Evolutionary conservation across 2,329 filamentous ascomycete species (phyloP), one percentile per base, ranked within the genome.

Genomic region (Fusarium cicatricum): DNA sequence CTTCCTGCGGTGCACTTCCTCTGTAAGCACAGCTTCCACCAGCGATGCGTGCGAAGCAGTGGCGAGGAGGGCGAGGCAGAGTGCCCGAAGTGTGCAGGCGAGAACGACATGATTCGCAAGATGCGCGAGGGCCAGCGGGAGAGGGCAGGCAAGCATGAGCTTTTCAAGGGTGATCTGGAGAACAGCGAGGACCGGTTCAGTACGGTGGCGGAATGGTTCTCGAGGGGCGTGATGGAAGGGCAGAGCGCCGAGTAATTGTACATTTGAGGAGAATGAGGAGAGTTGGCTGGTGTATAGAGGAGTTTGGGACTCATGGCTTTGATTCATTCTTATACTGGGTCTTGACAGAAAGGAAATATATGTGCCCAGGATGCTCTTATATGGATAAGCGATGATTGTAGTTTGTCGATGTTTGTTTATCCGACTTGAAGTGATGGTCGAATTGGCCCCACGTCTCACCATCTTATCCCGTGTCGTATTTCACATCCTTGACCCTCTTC

Each of bases 11-110:
- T 99, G 41, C 95, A 99, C 72, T 99, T 99, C 73, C 77, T 99
- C 60, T 99, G 95, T 79, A 97, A 96, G 74, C 95, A 99, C 74
- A 93, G 89, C 57, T 99, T 97, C 80, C 95, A 99, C 72, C 91
- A 96, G 77, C 84, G 91, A 39, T 99, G 94, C 74, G 78, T 99
- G 70, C 77, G 81, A 45, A 73, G 73, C 11, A 78, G 77, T 2
- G 76, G 73, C 17, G 79, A 80, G 11, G 87, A 88, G 19, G 80
- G 80, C 7, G 86, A 88, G 45, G 83, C 88, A 0, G 92, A 97
- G 74, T 99, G 95, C 72, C 92, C 94, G 10, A 83, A 92, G 29
- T 99, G 95, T 69, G 87, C 90, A 21, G 82, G 86, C 16, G 88
- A 91, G 58, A 97, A 98, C 69, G 87, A 91, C 17, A 95, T 93